Percentiles rank a stretch among this genome's conserved stretches.
phyloP scores from a whole-genome alignment of 208 protist species.

The Plasmodiophora brassicae region DNA sequence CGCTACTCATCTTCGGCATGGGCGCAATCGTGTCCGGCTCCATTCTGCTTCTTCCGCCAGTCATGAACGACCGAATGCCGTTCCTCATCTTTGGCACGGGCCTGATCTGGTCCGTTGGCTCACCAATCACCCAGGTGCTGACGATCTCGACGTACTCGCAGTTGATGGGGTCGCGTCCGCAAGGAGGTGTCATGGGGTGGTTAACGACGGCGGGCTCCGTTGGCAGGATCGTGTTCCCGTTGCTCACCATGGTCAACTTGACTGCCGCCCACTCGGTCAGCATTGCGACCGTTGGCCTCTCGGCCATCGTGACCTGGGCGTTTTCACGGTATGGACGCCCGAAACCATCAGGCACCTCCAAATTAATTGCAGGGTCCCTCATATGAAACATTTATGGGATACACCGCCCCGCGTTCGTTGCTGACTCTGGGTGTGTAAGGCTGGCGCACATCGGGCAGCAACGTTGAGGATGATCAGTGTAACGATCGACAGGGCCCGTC shows the following conservation, averaged over 20 bases:
- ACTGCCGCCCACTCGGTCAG: neutral
- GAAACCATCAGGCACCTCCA: too few species aligned
- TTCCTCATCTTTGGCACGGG: neutral
- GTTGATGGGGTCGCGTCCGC: neutral
- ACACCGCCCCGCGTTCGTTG: too few species aligned
- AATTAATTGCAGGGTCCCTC: too few species aligned
- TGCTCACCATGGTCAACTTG: neutral
- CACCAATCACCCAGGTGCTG: neutral
- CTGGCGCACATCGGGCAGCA: too few species aligned
- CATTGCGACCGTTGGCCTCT: neutral
- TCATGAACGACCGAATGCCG: neutral
- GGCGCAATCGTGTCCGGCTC: neutral
- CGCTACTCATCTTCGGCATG: neutral
- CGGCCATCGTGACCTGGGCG: neutral
- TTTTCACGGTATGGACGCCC: neutral
- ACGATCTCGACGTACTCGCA: neutral
- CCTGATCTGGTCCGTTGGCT: slow-evolving; percentile 16
- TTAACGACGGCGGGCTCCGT: neutral
- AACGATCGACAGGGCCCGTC: too few species aligned
- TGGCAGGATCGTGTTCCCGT: neutral
- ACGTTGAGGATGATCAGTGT: too few species aligned
- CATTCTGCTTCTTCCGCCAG: neutral
- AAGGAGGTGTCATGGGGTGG: neutral
- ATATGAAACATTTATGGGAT: too few species aligned
- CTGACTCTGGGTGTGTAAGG: too few species aligned